phyloP scores from a whole-genome alignment of 1,284 basidiomycete genomes.

The Anthracocystis setariae region DNA sequence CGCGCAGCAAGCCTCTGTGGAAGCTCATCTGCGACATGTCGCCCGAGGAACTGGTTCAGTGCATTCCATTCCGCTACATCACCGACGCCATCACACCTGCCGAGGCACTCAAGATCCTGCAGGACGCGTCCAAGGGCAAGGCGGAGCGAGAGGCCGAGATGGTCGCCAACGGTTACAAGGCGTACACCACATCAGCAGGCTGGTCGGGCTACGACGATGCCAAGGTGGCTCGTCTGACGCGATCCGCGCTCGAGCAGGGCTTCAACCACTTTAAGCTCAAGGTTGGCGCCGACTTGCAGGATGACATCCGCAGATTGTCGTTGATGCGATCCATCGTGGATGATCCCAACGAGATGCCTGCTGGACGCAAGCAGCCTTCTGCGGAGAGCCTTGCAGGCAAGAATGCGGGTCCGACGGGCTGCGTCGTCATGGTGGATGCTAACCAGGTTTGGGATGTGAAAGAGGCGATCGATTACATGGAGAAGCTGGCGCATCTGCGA shows the following conservation, averaged over 20 bases:
- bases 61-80: conserved; percentile 85
- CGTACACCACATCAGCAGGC: conserved; percentile 92
- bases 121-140: conserved; percentile 80
- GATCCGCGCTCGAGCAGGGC: conserved; percentile 82
- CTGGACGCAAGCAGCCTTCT: conserved; percentile 25
- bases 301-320: conserved; percentile 85
- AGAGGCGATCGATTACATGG: conserved; percentile 90
- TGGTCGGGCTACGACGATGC: conserved; percentile 80
- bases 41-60: conserved; percentile 82
- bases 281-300: conserved; percentile 83
- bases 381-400: conserved; percentile 71
- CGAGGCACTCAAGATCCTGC: conserved; percentile 85
- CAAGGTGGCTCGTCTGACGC: conserved; percentile 85
- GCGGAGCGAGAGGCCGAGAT: conserved; percentile 70
- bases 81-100: conserved; percentile 90
- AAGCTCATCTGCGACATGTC: conserved; percentile 84
- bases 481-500: conserved; percentile 79
- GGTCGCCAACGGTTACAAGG: conserved; percentile 77
- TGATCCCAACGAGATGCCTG: conserved; percentile 57
- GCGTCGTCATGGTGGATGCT: conserved; percentile 94
- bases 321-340: conserved; percentile 94
- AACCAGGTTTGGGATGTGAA: conserved; percentile 97
- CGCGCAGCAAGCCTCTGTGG: conserved; percentile 82
- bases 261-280: conserved; percentile 75
- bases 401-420: conserved; percentile 92